A percentile compares a stretch with the other conserved stretches of the same genome.
Evolutionary conservation across 306 rosid genomes (phyloP).

Genomic region (Arachis hypogaea): DNA sequence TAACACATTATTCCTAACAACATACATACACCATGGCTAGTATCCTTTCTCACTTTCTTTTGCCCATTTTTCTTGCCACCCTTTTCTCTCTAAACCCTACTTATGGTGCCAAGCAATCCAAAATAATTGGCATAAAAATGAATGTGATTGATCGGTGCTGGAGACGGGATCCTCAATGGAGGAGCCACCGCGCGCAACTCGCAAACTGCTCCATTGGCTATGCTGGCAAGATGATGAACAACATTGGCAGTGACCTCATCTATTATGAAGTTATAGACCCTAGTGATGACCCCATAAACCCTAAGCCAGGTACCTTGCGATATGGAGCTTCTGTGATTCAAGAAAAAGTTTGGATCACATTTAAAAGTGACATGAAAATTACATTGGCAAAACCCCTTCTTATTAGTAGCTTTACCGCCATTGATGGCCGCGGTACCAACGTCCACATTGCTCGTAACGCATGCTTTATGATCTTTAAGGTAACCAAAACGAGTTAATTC

Average conservation of each 20-base stretch:
- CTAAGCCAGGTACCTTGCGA: constrained; percentile 38
- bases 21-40: constrained; percentile 14
- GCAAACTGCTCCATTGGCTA: constrained; percentile 39
- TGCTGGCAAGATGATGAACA: constrained; percentile 41
- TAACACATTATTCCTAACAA: neutral
- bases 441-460: constrained; percentile 36
- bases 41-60: neutral
- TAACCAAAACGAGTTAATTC: neutral
- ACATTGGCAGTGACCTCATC: constrained; percentile 30
- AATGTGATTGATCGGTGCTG: constrained; percentile 41
- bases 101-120: neutral
- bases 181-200: constrained; percentile 23
- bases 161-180: constrained; percentile 39
- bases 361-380: constrained; percentile 41
- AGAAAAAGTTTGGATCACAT: constrained; percentile 42
- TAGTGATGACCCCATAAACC: constrained; percentile 32
- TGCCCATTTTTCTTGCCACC: neutral
- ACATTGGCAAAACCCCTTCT: constrained; percentile 33
- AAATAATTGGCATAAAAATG: constrained; percentile 24
- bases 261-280: constrained; percentile 35
- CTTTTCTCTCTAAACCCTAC: constrained; percentile 16
- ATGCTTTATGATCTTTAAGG: constrained; percentile 42
- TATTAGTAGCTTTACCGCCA: constrained; percentile 40
- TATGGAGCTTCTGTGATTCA: constrained; percentile 39
- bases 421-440: constrained; percentile 38